Conservation (phyloP, 1,284 basidiomycete species). For the Anthracocystis walkeri region DNA sequence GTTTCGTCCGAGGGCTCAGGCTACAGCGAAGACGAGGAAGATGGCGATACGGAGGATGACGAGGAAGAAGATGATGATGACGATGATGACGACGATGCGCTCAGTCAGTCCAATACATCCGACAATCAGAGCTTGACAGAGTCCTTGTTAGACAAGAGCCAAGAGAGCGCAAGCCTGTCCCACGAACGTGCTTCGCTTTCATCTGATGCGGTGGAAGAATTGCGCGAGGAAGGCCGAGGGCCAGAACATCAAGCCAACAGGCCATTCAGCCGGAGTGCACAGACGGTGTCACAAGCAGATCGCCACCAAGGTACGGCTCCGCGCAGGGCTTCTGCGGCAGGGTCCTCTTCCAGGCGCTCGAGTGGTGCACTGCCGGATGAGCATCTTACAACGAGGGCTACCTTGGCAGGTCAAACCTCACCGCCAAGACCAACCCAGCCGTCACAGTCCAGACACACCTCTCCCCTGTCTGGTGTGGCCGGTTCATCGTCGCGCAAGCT, state of each 20-base stretch:
- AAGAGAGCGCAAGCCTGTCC: conserved; percentile 3
- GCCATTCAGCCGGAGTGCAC: background rate
- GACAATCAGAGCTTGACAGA: conserved; percentile 21
- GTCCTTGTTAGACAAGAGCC: conserved; percentile 12
- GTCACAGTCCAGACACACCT: conserved; percentile 15
- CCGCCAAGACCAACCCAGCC: conserved; percentile 1
- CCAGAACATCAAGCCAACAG: background rate
- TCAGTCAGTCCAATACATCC: conserved; percentile 7
- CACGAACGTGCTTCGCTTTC: background rate
- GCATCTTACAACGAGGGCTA: background rate
- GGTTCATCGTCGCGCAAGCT: conserved; percentile 16
- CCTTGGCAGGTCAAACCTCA: conserved; percentile 8
- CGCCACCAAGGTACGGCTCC: background rate
- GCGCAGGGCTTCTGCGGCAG: conserved; percentile 4
- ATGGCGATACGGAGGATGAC: conserved; percentile 22
- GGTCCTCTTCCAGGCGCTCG: conserved; percentile 2
- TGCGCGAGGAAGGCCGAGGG: background rate
- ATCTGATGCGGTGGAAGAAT: conserved; percentile 1
- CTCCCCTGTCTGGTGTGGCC: conserved; percentile 14
- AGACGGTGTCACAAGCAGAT: background rate
- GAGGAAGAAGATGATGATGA: conserved; percentile 13
- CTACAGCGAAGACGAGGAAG: conserved; percentile 54
- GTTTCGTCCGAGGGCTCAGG: conserved; percentile 34
- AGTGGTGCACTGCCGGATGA: background rate
- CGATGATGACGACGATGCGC: conserved; percentile 22